Base-by-base conservation (phyloP, 1,139 yeast species). In the Pichia sp. region DNA sequence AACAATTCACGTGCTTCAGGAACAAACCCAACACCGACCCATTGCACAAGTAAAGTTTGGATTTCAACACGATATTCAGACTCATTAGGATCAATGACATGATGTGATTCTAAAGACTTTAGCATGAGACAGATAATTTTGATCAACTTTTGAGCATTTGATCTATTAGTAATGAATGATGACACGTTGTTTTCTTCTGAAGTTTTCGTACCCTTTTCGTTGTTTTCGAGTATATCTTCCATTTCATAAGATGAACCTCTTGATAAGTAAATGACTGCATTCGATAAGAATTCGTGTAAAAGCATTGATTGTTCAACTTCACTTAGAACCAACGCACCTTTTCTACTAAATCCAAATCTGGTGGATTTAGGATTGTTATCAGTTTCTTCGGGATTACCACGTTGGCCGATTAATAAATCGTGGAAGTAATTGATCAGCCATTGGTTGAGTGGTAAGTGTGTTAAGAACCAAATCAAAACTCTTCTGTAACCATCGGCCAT, bases 211-310 rank as follows among this genome's bases (percentile, higher is more conserved):
- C 6, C 21, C 30, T 7, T 34, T 41, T 53, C 20, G 34, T 42
- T 42, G 27, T n/a, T 52, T 52, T 19, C 46, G 34, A 50, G 45
- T 11, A 48, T 0, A 72, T 59, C 19, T 65, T 69, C 67, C 35
- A 67, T 68, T 17, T 70, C 65, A 28, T 44, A 42, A 1, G 55
- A 49, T 2, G 75, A 70, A 17, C 63, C 68, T 37, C 65, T 63
- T 0, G 82, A 70, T 18, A 83, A 62, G 52, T 71, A 77, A 14
- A 75, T 71, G 10, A 77, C 69, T 22, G 83, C 74, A 51, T 76
- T 81, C 15, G 78, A 72, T 48, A 85, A 70, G 56, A 84, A 81
- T 59, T 82, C 88, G 62, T 83, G 89, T 35, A 85, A 62, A n/a
- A 85, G 59, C 86, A 83, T 81, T 58, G 77, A 76, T 51, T 67